Evolutionary conservation across 1,284 basidiomycete genomes (phyloP), one percentile per base, ranked within the genome.

Genomic region (Trichosporon sp.): DNA sequence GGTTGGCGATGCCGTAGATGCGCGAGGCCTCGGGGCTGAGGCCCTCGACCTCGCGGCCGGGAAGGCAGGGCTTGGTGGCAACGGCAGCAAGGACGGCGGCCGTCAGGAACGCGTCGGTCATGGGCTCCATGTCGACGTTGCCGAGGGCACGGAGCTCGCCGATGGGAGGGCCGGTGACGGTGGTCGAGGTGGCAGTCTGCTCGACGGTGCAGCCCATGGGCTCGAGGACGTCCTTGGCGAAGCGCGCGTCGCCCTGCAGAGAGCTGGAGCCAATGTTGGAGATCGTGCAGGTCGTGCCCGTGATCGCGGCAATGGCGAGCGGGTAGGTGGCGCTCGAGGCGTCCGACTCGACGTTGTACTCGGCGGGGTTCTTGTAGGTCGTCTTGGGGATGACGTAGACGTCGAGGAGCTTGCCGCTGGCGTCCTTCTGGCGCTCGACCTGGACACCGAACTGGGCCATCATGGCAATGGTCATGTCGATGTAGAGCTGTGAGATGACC

Each of bases 391-490:
- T 95, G 73, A 89, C 88, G 84, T 99, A 99, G 42, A 92, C 85
- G 79, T 97, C 90, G 69, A 91, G 85, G 2, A 84, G 84, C 66
- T 88, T 87, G 23, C 92, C 91, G 0, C 86, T 88, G 0, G 87
- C 76, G 73, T 92, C 92, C n/a, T 78, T 80, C 69, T 92, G 86
- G 64, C 95, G 89, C 62, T 86, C 84, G 65, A 96, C 95, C 8
- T 87, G 78, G 74, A 98, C 86, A 23, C 95, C 96, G 80, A 99
- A 99, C n/a, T 91, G 88, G 70, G 87, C 86, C 97, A 99, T 99
- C 91, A 99, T 97, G 8, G 94, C 90, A 74, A 98, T 91, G 4
- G 97, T 99, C 95, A 99, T 98, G 85, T 99, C 95, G 83, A 99
- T 99, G 86, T 99, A 99, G 2, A 95, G 95, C 84, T 98, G 96